Conservation (phyloP, 768 basidiomycete species). For the Boletus rufocinnamomeus region DNA sequence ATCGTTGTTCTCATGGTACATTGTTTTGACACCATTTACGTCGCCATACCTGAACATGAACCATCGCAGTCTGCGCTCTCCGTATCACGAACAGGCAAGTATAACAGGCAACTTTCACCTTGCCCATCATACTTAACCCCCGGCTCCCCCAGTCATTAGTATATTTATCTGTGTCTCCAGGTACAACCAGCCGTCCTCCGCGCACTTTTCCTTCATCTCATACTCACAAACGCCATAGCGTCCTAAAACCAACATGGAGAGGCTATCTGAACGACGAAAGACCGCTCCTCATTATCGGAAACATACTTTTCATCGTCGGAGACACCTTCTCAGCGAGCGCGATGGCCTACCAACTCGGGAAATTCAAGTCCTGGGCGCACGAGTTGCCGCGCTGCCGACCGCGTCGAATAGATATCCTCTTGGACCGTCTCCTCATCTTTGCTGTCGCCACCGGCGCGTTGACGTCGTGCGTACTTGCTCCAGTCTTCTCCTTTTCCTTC, state of each 20-base stretch:
- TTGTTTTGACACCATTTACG: background rate
- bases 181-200: slow-evolving; percentile 1
- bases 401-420: slow-evolving; percentile 22
- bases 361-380: slow-evolving; percentile 14
- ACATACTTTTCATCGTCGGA: slow-evolving; percentile 28
- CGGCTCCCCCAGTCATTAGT: slow-evolving; percentile 16
- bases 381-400: background rate
- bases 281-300: slow-evolving; percentile 21
- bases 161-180: slow-evolving; percentile 17
- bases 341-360: slow-evolving; percentile 28
- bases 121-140: background rate
- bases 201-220: background rate
- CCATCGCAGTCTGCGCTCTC: slow-evolving; percentile 17
- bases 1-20: slow-evolving; percentile 27
- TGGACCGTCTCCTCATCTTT: slow-evolving; percentile 28
- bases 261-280: slow-evolving; percentile 1
- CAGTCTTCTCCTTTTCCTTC: background rate
- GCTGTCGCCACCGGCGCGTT: slow-evolving; percentile 29
- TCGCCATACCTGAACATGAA: background rate
- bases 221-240: slow-evolving; percentile 6
- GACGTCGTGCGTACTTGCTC: slow-evolving; percentile 21
- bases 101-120: background rate
- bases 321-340: slow-evolving; percentile 23
- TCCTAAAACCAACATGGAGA: slow-evolving; percentile 11
- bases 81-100: slow-evolving; percentile 25